phyloP scores from a whole-genome alignment of 371 early-diverging fungal genomes.

The Dinochytrium kinnereticum region DNA sequence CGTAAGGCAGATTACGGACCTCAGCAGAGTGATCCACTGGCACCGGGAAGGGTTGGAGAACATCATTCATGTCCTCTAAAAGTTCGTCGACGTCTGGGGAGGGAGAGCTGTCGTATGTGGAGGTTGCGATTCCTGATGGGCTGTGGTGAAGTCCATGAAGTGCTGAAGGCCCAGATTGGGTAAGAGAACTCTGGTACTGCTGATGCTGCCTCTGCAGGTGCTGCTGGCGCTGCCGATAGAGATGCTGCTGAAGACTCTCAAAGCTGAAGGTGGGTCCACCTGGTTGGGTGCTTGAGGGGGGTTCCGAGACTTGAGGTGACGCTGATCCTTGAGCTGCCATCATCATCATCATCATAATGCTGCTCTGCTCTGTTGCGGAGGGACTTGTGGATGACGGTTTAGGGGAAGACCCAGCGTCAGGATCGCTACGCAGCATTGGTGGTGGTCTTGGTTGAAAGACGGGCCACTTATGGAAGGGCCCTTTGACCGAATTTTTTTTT shows the following conservation, averaged over 20 bases:
- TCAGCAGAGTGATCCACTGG: background rate
- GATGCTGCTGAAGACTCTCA: background rate
- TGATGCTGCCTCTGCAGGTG: background rate
- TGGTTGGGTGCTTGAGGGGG: no score
- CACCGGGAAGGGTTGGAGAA: constrained; percentile 1
- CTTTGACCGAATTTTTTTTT: no score
- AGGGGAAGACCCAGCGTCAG: no score
- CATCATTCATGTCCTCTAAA: constrained; percentile 14
- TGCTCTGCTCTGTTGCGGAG: no score
- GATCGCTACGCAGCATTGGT: no score
- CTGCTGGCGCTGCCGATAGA: background rate
- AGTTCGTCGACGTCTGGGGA: constrained; percentile 9
- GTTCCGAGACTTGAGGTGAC: no score
- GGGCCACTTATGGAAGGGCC: no score
- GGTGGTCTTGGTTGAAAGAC: no score
- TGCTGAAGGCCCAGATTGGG: background rate
- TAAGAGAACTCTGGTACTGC: background rate
- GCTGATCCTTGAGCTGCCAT: no score
- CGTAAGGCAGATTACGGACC: background rate
- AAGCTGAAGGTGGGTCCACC: no score
- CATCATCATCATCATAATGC: no score
- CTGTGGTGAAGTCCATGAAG: background rate
- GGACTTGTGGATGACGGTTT: no score
- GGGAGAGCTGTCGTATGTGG: background rate
- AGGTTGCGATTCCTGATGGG: background rate